Evolutionary conservation across 495 filamentous ascomycete genomes (phyloP).

Genomic region (Penicillium desertorum): DNA sequence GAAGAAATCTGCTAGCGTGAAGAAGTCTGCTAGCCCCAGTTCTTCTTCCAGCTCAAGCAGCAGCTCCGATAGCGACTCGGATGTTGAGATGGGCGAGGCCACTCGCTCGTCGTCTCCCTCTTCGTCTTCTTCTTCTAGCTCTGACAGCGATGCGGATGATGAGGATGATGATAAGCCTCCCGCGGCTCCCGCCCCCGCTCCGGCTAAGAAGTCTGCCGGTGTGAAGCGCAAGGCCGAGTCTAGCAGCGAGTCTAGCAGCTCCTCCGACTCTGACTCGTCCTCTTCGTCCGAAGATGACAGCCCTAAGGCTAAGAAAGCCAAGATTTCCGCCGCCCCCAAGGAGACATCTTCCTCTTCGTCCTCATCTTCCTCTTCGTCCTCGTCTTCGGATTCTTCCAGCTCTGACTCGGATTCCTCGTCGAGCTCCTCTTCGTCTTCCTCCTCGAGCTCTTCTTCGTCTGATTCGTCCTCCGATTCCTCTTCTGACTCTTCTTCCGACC

Average conservation of each 20-base stretch:
- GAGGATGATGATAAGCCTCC: slow-evolving; percentile 49
- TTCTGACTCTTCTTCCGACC: slow-evolving; percentile 24
- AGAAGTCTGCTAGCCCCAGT: slow-evolving; percentile 20
- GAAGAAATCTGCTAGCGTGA: slow-evolving; percentile 32
- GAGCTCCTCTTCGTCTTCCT: slow-evolving; percentile 25
- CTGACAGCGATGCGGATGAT: slow-evolving; percentile 63
- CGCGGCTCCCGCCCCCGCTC: slow-evolving; percentile 29
- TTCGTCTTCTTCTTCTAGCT: slow-evolving; percentile 51
- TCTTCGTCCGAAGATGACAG: slow-evolving; percentile 32
- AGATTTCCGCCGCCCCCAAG: slow-evolving; percentile 20
- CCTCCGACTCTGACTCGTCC: slow-evolving; percentile 36
- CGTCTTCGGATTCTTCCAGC: slow-evolving; percentile 29
- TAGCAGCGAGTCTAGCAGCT: slow-evolving; percentile 48
- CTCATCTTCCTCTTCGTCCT: slow-evolving; percentile 29
- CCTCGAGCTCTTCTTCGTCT: slow-evolving; percentile 26
- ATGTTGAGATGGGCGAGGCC: slow-evolving; percentile 61
- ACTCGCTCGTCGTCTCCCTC: slow-evolving; percentile 38
- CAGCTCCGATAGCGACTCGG: slow-evolving; percentile 41
- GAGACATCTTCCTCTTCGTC: slow-evolving; percentile 27
- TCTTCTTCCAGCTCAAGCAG: slow-evolving; percentile 19
- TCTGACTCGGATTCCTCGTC: slow-evolving; percentile 25
- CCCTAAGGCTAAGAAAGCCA: slow-evolving; percentile 45
- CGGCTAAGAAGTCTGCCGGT: slow-evolving; percentile 38
- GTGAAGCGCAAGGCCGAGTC: slow-evolving; percentile 67
- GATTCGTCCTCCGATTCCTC: slow-evolving; percentile 37